Evolutionary conservation across 768 basidiomycete genomes (phyloP), one percentile per base, ranked within the genome.

Genomic region (Daedaleopsis nitida): DNA sequence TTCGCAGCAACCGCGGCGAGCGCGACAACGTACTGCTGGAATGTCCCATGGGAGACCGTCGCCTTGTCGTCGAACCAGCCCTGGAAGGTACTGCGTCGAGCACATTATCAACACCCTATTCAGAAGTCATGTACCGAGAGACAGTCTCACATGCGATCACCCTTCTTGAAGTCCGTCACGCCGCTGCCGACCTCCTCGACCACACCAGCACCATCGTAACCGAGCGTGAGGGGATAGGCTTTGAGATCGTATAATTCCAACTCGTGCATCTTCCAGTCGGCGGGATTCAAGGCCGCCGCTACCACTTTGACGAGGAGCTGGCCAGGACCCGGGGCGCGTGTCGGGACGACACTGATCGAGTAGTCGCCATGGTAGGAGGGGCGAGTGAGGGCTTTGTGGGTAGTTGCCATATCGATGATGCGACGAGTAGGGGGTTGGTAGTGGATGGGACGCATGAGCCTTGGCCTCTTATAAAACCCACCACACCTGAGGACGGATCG

Each of bases 181-280:
- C 61, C 68, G 14, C 72, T 66, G 10, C 80, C 81, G n/a, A 79
- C 65, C 3, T 70, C 71, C 35, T 73, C 73, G 24, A 83, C 76
- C 8, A 66, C 66, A 3, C 81, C 81, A 0, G 78, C 74, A 23
- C 68, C 54, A 35, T 67, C 68, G 24, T 21, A 53, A 1, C 68
- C 68, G 1, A 59, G 37, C 5, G 61, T 57, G 16, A 55, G 35
- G 16, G 78, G 81, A 62, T 64, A 82, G 1, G 65, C 53, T 2
- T 54, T 48, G 76, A 74, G 0, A 63, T 23, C 14, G 73, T 77
- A 53, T 61, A 62, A 3, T 49, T 66, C 57, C 48, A 72, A 75
- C 24, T 77, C 65, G 27, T 3, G 27, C 4, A 32, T 32, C 56
- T 72, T 70, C 72, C 73, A 74, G 63, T 77, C 76, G 32, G 69